Evolutionary conservation across 2,329 filamentous ascomycete species (phyloP).

Genomic region (Talaromyces funiculosus): DNA sequence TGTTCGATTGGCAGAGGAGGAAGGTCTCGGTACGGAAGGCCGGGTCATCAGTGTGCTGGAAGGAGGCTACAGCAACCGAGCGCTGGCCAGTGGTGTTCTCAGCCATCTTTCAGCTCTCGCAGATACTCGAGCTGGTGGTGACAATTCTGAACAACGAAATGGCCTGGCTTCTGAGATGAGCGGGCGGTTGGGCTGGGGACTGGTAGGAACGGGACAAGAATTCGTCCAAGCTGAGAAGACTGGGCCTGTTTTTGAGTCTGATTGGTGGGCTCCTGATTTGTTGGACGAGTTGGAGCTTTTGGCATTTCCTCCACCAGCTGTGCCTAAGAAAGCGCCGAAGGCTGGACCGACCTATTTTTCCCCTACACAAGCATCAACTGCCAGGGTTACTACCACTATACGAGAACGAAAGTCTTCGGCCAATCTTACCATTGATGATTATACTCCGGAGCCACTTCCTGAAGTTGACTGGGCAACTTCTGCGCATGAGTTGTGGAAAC

Average conservation of each 20-base stretch:
- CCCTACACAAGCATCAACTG: slow-evolving; percentile 79
- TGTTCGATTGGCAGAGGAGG: slow-evolving; percentile 73
- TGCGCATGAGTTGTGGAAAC: slow-evolving; percentile 72
- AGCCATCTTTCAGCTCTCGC: slow-evolving; percentile 84
- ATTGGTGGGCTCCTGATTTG: slow-evolving; percentile 64
- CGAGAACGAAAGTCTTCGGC: slow-evolving; percentile 45
- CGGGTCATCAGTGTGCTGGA: slow-evolving; percentile 90
- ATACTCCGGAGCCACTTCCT: slow-evolving; percentile 64
- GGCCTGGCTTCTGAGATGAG: slow-evolving; percentile 57
- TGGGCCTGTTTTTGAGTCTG: slow-evolving; percentile 52
- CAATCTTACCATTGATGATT: slow-evolving; percentile 38
- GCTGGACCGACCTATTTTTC: slow-evolving; percentile 70
- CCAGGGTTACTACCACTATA: slow-evolving; percentile 66
- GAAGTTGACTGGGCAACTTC: slow-evolving; percentile 81
- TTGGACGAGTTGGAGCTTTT: slow-evolving; percentile 65
- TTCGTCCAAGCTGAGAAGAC: slow-evolving; percentile 17
- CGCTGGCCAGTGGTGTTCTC: slow-evolving; percentile 78
- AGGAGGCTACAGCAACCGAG: slow-evolving; percentile 91
- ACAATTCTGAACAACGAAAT: slow-evolving; percentile 25
- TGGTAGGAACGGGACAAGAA: neutral
- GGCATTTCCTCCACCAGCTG: slow-evolving; percentile 47
- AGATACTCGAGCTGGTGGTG: slow-evolving; percentile 37
- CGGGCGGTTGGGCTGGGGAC: slow-evolving; percentile 27
- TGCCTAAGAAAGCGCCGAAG: slow-evolving; percentile 49
- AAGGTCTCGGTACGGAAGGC: slow-evolving; percentile 70